Evolutionary conservation across 768 basidiomycete species (phyloP).

Genomic region (Xanthoconium purpureum): DNA sequence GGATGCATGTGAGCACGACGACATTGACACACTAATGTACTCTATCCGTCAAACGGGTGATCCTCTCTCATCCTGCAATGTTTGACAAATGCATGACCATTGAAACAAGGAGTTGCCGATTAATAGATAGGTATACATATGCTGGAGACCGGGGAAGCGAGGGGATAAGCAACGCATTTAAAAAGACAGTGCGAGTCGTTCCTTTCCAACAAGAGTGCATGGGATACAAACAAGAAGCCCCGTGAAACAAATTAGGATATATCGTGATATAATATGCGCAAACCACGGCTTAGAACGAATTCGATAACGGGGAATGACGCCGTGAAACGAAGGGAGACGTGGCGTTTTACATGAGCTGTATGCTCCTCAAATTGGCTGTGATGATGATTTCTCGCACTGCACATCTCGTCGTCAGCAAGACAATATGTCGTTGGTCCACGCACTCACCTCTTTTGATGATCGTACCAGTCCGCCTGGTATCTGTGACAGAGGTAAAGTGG

Average conservation of each 20-base stretch:
- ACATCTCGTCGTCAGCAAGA: constrained; percentile 1
- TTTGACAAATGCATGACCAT: constrained; percentile 2
- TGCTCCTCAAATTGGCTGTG: constrained; percentile 59
- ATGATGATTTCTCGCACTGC: constrained; percentile 71
- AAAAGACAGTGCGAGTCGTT: constrained; percentile 13
- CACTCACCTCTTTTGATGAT: constrained; percentile 71
- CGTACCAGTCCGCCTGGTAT: constrained; percentile 66
- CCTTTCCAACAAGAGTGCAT: constrained; percentile 11
- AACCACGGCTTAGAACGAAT: constrained; percentile 5
- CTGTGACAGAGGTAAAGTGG: constrained; percentile 79
- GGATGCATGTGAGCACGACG: too few relatives aligned
- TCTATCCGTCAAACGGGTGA: too few relatives aligned
- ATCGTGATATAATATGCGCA: constrained; percentile 18
- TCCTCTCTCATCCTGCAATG: background rate
- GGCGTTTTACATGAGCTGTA: constrained; percentile 36
- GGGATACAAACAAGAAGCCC: constrained; percentile 16
- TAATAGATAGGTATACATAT: constrained; percentile 30
- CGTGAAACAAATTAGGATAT: constrained; percentile 14
- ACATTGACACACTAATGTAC: too few relatives aligned
- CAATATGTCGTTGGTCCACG: background rate
- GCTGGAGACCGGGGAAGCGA: background rate
- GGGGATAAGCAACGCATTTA: background rate
- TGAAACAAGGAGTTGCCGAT: constrained; percentile 7
- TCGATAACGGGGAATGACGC: constrained; percentile 2
- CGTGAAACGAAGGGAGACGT: background rate